Conservation (phyloP, 352 stramenopile genomes). For the Pythium aristosporum region DNA sequence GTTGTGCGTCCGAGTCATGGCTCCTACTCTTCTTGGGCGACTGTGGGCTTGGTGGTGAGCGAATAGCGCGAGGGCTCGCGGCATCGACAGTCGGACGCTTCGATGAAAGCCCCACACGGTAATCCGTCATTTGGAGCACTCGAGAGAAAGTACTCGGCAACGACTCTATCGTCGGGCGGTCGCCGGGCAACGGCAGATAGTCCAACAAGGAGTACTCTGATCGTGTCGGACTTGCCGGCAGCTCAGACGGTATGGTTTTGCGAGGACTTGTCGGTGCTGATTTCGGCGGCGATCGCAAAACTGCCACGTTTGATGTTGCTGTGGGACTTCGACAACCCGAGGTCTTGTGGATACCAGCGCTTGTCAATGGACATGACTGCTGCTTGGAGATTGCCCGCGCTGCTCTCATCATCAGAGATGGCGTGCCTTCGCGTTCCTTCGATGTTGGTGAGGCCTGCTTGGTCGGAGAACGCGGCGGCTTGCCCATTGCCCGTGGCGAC, state of each 20-base stretch:
- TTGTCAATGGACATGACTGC: not conserved
- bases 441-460: not conserved
- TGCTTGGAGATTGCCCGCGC: not conserved
- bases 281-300: not conserved
- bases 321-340: slow-evolving; percentile 1
- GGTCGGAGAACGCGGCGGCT: slow-evolving; percentile 2
- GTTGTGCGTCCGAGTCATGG: not conserved
- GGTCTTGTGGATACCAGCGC: not conserved
- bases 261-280: slow-evolving; percentile 1
- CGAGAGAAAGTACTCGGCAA: slow-evolving; percentile 36
- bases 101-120: not conserved
- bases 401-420: not conserved
- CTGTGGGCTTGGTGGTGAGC: not conserved
- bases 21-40: not conserved
- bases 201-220: slow-evolving; percentile 1
- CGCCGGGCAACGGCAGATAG: not conserved
- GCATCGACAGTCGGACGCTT: not conserved
- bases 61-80: not conserved
- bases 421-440: not conserved
- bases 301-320: not conserved
- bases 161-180: slow-evolving; percentile 27
- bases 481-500: not conserved
- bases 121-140: slow-evolving; percentile 21
- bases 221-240: not conserved
- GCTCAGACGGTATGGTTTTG: not conserved